Percentiles rank a stretch among this genome's conserved stretches.
phyloP scores from a whole-genome alignment of 139 green algal species.

The Chlamydomonas sp. region DNA sequence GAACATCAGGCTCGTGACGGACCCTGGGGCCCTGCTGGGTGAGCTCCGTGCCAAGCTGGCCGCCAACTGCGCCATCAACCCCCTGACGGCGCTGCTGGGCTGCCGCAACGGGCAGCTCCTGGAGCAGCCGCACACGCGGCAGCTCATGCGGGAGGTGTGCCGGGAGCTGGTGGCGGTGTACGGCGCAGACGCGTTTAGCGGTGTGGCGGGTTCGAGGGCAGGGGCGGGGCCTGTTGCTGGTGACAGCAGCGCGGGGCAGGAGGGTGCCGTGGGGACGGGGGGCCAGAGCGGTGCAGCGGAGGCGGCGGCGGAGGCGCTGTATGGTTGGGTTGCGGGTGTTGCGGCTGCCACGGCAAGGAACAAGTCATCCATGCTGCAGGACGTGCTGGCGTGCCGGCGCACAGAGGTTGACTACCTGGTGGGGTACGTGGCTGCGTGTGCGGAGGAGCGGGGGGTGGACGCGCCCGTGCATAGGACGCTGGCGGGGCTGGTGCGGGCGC shows the following conservation, averaged over 20 bases:
- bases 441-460: neutral
- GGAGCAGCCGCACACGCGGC: neutral
- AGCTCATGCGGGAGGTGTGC: slow-evolving; percentile 32
- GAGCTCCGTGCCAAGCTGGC: slow-evolving; percentile 54
- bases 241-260: neutral
- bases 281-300: neutral
- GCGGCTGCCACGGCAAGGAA: slow-evolving; percentile 43
- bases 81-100: slow-evolving; percentile 58
- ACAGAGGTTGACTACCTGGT: slow-evolving; percentile 60
- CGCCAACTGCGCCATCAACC: slow-evolving; percentile 61
- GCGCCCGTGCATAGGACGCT: slow-evolving; percentile 31
- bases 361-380: slow-evolving; percentile 60
- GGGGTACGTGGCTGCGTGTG: slow-evolving; percentile 26
- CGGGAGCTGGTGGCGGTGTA: slow-evolving; percentile 41
- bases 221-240: neutral
- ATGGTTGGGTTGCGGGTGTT: slow-evolving; percentile 15
- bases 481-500: slow-evolving; percentile 28
- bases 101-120: slow-evolving; percentile 51
- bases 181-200: neutral
- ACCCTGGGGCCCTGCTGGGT: neutral
- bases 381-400: slow-evolving; percentile 26
- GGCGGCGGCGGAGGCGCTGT: neutral
- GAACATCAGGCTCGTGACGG: neutral
- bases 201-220: neutral
- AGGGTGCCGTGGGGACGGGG: neutral